Base-by-base conservation (phyloP, 2,329 filamentous ascomycete genomes). In the Neophaeococcomyces mojaviensis region DNA sequence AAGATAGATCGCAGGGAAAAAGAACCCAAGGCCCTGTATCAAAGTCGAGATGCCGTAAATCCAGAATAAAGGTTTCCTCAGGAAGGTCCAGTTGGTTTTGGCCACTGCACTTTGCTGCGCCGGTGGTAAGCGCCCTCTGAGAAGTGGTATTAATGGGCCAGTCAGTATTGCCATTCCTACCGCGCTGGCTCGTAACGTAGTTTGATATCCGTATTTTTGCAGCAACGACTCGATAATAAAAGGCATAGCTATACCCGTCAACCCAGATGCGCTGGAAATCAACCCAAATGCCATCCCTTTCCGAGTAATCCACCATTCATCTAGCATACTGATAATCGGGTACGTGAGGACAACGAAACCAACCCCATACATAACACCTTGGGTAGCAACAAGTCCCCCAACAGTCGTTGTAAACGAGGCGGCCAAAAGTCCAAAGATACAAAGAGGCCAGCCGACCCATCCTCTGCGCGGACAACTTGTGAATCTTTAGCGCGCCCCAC, bases 31-130 rank as follows among this genome's bases (percentile, higher is more conserved):
- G 0, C 64, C 61, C 37, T 64, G 51, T 10, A 65, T 33, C 20
- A 64, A 64, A 10, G 68, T 71, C 1, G 68, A 63, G 1, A 72
- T 51, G 12, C 70, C 69, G 61, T 72, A 73, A 26, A 75, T 59
- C 15, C 72, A 53, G 49, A 69, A 70, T 44, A 67, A 53, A 53
- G 62, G 34, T 15, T 50, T 51, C 18, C 51, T 56, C 50, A 65
- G 60, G 52, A 64, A 72, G 40, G 45, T 61, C 58, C 52, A 61
- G 49, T 55, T 59, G 4, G 56, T 52, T 46, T 10, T 35, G 18
- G 10, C 59, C 45, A 8, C 8, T 10, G 18, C 19, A 8, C 4
- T 30, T 4, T 10, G 8, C 5, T 41, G 5, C 4, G 15, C 8
- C 6, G 16, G 8, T n/a, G 64, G 64, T 18, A 66, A 53, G 3